phyloP scores from a whole-genome alignment of 2,329 filamentous ascomycete species.

The Tolypocladium inflatum region DNA sequence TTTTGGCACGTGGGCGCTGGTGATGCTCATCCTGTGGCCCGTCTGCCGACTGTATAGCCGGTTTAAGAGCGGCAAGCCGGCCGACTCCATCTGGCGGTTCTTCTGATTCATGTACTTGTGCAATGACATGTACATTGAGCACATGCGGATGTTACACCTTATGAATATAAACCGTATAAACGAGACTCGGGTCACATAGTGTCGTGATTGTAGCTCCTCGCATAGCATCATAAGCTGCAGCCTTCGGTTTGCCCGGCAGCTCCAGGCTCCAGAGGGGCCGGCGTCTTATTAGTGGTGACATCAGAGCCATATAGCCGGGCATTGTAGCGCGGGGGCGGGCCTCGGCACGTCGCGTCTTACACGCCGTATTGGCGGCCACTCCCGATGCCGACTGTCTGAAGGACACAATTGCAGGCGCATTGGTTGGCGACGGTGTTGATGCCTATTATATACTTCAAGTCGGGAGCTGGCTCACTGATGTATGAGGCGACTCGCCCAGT shows the following conservation, averaged over 20 bases:
- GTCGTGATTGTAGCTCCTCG: no score
- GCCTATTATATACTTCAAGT: no score
- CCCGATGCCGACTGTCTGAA: not conserved
- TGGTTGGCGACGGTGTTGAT: no score
- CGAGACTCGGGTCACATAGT: no score
- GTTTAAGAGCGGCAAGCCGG: conserved; percentile 30
- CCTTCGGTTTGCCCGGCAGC: not conserved
- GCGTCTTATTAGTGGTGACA: not conserved
- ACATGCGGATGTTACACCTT: not conserved
- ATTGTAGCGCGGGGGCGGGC: not conserved
- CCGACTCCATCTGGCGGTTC: conserved; percentile 36
- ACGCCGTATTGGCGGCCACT: not conserved
- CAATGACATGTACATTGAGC: no score
- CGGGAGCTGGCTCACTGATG: not conserved
- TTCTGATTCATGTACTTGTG: conserved; percentile 18
- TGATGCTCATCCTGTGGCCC: conserved; percentile 29
- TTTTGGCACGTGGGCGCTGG: conserved; percentile 23
- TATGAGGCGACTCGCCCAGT: not conserved
- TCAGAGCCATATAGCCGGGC: not conserved
- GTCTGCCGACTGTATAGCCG: conserved; percentile 29
- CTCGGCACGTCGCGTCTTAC: not conserved
- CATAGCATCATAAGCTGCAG: not conserved
- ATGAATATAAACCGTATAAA: no score
- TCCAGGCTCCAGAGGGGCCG: not conserved
- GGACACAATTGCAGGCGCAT: not conserved